Evolutionary conservation across 306 rosid genomes (phyloP), one percentile per base, ranked within the genome.

Genomic region (Cercis canadensis): DNA sequence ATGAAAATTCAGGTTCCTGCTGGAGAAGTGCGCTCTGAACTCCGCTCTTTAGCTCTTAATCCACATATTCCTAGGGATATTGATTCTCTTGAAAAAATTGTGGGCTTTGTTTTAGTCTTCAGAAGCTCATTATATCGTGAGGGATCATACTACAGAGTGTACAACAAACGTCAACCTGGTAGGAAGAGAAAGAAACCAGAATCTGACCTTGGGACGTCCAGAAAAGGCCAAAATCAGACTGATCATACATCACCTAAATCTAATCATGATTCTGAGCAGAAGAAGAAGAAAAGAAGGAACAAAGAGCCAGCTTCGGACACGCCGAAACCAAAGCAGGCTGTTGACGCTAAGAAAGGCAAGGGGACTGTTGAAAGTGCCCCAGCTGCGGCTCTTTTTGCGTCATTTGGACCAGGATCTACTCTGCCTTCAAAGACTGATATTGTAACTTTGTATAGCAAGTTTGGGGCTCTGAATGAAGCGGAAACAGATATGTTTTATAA

Each of bases 381-480:
- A 10, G 69, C 81, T 15, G 80, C 96, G 0, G 75, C 69, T n/a
- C 80, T 92, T 61, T 51, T 70, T 19, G 82, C 75, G 15, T 75
- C 86, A 65, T 92, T 92, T 69, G 81, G 78, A 39, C 79, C 90
- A 2, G 94, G 90, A 7, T 82, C 94, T 39, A 8, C 67, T 3
- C 65, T 87, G 46, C 97, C 97, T 45, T 71, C 96, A 11, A 92
- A 81, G 71, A 75, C 87, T 57, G 87, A 86, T 80, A 86, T 92
- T 11, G 36, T 89, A 45, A 32, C 58, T 37, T 63, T 80, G 47
- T 92, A 80, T 53, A 4, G 92, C 4, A 68, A 85, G 79, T 89
- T 74, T 63, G 96, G 97, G 46, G 64, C 76, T 36, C 80, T 92
- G 77, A 64, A 89, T 40, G 87, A 78, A 79, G 52, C 51, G 3